Evolutionary conservation across 2,329 filamentous ascomycete species (phyloP).

Genomic region (Xylariaceae sp.): DNA sequence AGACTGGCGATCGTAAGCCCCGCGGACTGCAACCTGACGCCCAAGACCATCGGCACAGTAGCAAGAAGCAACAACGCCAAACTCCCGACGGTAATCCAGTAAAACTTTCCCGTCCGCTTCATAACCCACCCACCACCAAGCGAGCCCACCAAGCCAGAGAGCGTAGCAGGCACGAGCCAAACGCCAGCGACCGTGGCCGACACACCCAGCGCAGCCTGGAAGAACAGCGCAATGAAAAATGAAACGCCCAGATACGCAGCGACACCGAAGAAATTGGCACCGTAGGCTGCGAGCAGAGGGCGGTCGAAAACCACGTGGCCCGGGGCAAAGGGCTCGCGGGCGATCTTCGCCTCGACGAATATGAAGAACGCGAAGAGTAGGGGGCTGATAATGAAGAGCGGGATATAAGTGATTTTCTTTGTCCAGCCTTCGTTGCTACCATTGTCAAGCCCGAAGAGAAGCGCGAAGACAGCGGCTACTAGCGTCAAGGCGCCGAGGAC

Average conservation of each 20-base stretch:
- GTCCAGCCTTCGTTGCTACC: constrained; percentile 70
- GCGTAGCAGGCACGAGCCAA: constrained; percentile 62
- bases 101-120: constrained; percentile 67
- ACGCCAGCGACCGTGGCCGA: constrained; percentile 62
- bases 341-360: constrained; percentile 63
- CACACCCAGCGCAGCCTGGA: constrained; percentile 66
- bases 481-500: constrained; percentile 68
- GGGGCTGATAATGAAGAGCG: constrained; percentile 52
- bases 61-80: constrained; percentile 54
- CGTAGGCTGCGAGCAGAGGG: constrained; percentile 62
- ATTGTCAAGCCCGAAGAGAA: constrained; percentile 67
- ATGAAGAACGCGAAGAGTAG: constrained; percentile 64
- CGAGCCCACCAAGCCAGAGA: constrained; percentile 59
- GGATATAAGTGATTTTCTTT: constrained; percentile 51
- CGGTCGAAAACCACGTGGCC: constrained; percentile 67
- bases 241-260: constrained; percentile 53
- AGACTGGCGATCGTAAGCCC: constrained; percentile 55
- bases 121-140: constrained; percentile 64
- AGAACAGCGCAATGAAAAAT: constrained; percentile 76
- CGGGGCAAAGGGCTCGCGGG: constrained; percentile 69
- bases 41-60: constrained; percentile 52
- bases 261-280: constrained; percentile 69
- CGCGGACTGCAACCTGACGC: constrained; percentile 46
- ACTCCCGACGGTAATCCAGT: constrained; percentile 59
- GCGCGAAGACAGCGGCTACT: constrained; percentile 58